Base-by-base conservation (phyloP, 805 yeast species). In the Kazachstania viticola region DNA sequence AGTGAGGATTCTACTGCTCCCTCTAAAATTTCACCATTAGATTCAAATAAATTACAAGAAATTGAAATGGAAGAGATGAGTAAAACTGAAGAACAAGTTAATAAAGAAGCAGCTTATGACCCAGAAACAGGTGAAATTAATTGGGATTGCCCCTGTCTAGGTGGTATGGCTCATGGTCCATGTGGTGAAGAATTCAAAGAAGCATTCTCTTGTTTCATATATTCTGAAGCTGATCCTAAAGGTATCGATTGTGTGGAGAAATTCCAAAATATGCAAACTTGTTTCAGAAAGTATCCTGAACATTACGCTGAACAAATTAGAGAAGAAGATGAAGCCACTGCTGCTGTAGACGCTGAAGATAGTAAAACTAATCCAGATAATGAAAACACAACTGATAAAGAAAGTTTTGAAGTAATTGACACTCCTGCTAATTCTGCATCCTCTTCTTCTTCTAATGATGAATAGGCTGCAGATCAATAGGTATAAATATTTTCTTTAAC, bases 151-250 rank as follows among this genome's bases (percentile, higher is more conserved):
- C 96, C 97, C 12, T 91, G 99, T 61, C 66, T 91, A 33, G 98
- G 98, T 25, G 98, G 99, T 30, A 88, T 88, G 98, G 98, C 99
- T 21, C 68, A 87, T 44, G 99, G 99, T 0, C 98, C 99, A 35
- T 91, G 99, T 63, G 99, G 99, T 38, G 88, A 78, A 49, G 94
- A 84, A 62, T 84, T 84, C 65, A 84, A 84, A 62, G 88, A 73
- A 35, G 97, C 98, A 0, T 91, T 91, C 56, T 69, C 94, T 11
- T 91, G 99, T 58, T 91, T 91, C 51, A 88, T 91, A 28, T 87
- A 79, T 65, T 85, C 96, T 6, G 84, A 79, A 49, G 78, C 81
- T 36, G 99, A 91, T 54, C 96, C 97, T 55, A 88, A 88, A 65
- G 99, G 99, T 32, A 75, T 83, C 40, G 97, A 91, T 58, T 91